These are phyloP conservation scores for Sugiyamaella chiloensis DNA, from an alignment of 805 yeast genomes.

Conservation along the genomic window DNA sequence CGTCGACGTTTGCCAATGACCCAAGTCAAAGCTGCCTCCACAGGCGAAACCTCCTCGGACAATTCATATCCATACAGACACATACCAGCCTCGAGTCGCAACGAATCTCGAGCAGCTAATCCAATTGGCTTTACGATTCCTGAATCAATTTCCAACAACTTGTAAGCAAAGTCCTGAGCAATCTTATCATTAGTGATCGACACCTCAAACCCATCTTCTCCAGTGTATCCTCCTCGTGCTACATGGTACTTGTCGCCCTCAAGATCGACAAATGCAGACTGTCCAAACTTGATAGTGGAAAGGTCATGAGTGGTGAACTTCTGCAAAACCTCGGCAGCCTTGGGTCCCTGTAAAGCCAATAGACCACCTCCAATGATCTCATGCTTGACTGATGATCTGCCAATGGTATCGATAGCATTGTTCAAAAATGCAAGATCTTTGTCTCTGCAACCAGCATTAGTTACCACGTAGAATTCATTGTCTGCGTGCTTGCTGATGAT, in stretches of 20 bases:
- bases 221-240: slow-evolving; percentile 97
- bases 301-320: slow-evolving; percentile 60
- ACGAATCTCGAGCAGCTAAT: slow-evolving; percentile 95
- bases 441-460: slow-evolving; percentile 92
- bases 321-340: slow-evolving; percentile 64
- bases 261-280: slow-evolving; percentile 48
- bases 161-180: slow-evolving; percentile 60
- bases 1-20: slow-evolving; percentile 80
- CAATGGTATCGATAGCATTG: slow-evolving; percentile 43
- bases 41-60: slow-evolving; percentile 74
- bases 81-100: slow-evolving; percentile 97
- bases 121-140: slow-evolving; percentile 80
- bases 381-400: slow-evolving; percentile 33
- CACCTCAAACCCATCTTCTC: slow-evolving; percentile 97
- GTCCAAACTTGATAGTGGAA: slow-evolving; percentile 68
- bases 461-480: slow-evolving; percentile 76
- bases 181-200: slow-evolving; percentile 56
- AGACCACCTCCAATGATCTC: slow-evolving; percentile 59
- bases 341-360: slow-evolving; percentile 92
- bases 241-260: slow-evolving; percentile 55
- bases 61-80: slow-evolving; percentile 94
- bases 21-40: slow-evolving; percentile 89
- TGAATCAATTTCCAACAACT: slow-evolving; percentile 48
- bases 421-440: slow-evolving; percentile 69
- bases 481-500: slow-evolving; percentile 80